A percentile compares a stretch with the other conserved stretches of the same genome.
These are phyloP conservation scores for Chaetomium sp. DNA, from an alignment of 2,329 filamentous ascomycete species.

Conservation along the genomic window DNA sequence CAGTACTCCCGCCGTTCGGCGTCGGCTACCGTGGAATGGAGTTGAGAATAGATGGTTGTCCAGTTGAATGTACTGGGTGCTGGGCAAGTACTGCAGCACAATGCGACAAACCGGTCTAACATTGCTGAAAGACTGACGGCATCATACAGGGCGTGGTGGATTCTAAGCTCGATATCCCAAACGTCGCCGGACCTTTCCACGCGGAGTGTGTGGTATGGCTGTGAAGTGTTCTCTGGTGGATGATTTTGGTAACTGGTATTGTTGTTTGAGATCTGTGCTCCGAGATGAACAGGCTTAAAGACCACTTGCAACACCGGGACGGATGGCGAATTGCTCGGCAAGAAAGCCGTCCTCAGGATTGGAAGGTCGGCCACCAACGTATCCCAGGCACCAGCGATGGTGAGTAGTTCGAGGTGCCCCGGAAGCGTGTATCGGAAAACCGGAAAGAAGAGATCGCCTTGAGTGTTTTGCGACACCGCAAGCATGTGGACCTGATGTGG, in stretches of 20 bases:
- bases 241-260: not conserved
- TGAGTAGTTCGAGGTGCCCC: slow-evolving; percentile 30
- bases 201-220: slow-evolving; percentile 18
- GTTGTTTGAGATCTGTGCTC: not conserved
- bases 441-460: slow-evolving; percentile 65
- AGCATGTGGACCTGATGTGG: slow-evolving; percentile 79
- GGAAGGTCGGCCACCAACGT: slow-evolving; percentile 47
- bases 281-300: slow-evolving; percentile 30
- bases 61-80: not conserved
- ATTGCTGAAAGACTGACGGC: slow-evolving; percentile 67
- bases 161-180: slow-evolving; percentile 45
- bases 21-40: not conserved
- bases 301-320: slow-evolving; percentile 60
- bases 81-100: slow-evolving; percentile 13
- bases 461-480: slow-evolving; percentile 63
- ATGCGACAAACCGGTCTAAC: slow-evolving; percentile 36
- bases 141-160: slow-evolving; percentile 88
- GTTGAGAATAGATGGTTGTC: slow-evolving; percentile 16
- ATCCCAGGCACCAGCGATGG: slow-evolving; percentile 56
- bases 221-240: slow-evolving; percentile 16
- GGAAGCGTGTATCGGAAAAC: slow-evolving; percentile 57
- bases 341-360: slow-evolving; percentile 64
- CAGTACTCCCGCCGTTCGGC: slow-evolving; percentile 33
- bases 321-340: slow-evolving; percentile 40
- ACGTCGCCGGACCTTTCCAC: slow-evolving; percentile 16